Base-by-base conservation (phyloP, 805 yeast species). In the Metschnikowia sp. region DNA sequence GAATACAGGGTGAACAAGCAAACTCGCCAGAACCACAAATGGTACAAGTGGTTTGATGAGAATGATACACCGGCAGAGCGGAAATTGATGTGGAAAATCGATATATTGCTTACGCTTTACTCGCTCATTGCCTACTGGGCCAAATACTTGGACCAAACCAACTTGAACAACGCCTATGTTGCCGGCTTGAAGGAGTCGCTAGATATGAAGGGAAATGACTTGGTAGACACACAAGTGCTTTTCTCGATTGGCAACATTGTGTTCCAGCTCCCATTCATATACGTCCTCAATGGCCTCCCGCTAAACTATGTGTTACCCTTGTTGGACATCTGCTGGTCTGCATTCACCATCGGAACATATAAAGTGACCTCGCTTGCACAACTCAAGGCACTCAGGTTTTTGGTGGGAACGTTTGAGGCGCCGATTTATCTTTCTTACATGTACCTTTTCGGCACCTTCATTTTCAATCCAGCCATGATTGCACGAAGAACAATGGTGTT, bases 121-220 rank as follows among this genome's bases (percentile, higher is more conserved):
- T 56, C 64, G 13, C 58, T 61, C 36, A 40, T 64, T 32, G 63
- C 74, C 4, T 71, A 65, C 57, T 72, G 72, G 59, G 55, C 57
- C 43, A 58, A 59, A 41, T 58, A 59, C 48, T 53, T 59, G 45
- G 61, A 58, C 49, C 62, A 57, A 42, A 49, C 58, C 12, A 59
- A 59, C 47, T 48, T 59, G 38, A 58, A 59, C 36, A 62, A 61
- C 46, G 67, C 66, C 31, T 63, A 63, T 40, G 61, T 63, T 22
- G 55, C 63, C 4, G 66, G 66, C 1, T 45, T 63, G 41, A 49
- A 52, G 44, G 63, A 57, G 15, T 51, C 56, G 31, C 48, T 62
- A 18, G 56, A 58, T 30, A 62, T 63, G 66, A 47, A 58, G 42
- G 64, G 64, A 1, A 62, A 63, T 45, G 65, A 63, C 45, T 58